Base-by-base conservation (phyloP, 768 basidiomycete species). In the Coprinellus micaceus region DNA sequence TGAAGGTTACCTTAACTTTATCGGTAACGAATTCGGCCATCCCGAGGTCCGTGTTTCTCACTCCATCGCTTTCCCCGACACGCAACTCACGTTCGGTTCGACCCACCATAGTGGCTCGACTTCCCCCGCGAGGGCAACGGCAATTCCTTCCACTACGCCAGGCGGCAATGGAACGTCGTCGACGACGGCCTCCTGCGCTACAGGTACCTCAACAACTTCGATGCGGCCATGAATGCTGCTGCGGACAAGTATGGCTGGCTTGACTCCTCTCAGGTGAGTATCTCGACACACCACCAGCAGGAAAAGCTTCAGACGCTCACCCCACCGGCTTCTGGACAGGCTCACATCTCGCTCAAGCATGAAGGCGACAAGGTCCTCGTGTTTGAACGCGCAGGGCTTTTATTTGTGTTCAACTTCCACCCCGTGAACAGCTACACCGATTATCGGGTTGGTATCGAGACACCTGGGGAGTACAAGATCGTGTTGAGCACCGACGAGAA, bases 371-470 rank as follows among this genome's bases (percentile, higher is more conserved):
- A 98, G 75, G 81, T 96, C 60, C 76, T 98, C 65, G 94, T 91
- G 5, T 98, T 84, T 67, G 97, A 99, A 77, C 89, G 97, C 51
- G 94, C 90, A 19, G 90, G 92, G 29, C 79, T 98, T 41, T 74
- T 99, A 44, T 99, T 98, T 77, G 79, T 98, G 63, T 98, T 97
- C 82, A 98, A 99, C 74, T 96, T 98, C 81, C 86, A 98, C 75
- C 86, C 92, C 4, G 83, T 81, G n/a, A 71, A 90, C 39, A 96
- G 94, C 58, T 99, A 86, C 75, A 84, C 86, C 44, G 94, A 98
- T 71, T 99, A 98, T 72, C 85, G 94, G 46, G 86, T 98, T 51
- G 97, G 97, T 4, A 83, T 96, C 21, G 87, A 98, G 33, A 80
- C 71, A 48, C 72, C 89, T 25, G 97, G 97, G 10, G 85, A 94